Percentiles rank a stretch among this genome's conserved stretches.
Evolutionary conservation across 805 yeast genomes (phyloP).

Genomic region (Spathaspora sp.): DNA sequence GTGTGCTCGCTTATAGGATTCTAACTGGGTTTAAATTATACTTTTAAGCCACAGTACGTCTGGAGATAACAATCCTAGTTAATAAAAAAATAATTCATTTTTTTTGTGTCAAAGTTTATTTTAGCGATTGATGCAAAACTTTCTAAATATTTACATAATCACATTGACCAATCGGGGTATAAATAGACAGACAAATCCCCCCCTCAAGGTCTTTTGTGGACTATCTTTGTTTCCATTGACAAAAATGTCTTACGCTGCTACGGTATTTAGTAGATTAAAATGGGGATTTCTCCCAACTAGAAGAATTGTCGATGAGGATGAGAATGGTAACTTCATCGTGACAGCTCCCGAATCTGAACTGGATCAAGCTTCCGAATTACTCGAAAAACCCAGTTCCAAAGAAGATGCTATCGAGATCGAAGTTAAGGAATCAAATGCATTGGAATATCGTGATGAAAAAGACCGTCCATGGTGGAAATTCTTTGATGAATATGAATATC

Average conservation of each 20-base stretch:
- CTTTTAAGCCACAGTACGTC: background rate
- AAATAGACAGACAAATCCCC: background rate
- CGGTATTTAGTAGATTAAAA: constrained; percentile 15
- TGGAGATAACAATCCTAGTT: background rate
- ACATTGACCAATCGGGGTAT: background rate
- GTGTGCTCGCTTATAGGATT: background rate
- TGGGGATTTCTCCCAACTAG: constrained; percentile 35
- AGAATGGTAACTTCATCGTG: constrained; percentile 6
- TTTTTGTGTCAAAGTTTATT: no score
- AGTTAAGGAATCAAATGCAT: background rate
- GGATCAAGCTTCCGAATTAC: background rate
- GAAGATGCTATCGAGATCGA: constrained; percentile 4
- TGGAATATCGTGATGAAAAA: constrained; percentile 34
- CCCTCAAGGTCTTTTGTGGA: background rate
- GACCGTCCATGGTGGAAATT: constrained; percentile 32
- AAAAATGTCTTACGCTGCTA: background rate
- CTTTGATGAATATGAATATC: constrained; percentile 58
- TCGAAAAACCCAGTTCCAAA: constrained; percentile 1
- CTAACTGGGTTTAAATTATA: background rate
- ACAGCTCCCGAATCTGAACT: background rate
- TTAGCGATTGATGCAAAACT: background rate
- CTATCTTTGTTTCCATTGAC: background rate
- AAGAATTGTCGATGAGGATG: constrained; percentile 31
- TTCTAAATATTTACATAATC: no score
- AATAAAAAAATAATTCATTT: background rate